A percentile compares a stretch with the other conserved stretches of the same genome.
These are phyloP conservation scores for Turritis glabra DNA, from an alignment of 345 rosid genomes.

Conservation along the genomic window DNA sequence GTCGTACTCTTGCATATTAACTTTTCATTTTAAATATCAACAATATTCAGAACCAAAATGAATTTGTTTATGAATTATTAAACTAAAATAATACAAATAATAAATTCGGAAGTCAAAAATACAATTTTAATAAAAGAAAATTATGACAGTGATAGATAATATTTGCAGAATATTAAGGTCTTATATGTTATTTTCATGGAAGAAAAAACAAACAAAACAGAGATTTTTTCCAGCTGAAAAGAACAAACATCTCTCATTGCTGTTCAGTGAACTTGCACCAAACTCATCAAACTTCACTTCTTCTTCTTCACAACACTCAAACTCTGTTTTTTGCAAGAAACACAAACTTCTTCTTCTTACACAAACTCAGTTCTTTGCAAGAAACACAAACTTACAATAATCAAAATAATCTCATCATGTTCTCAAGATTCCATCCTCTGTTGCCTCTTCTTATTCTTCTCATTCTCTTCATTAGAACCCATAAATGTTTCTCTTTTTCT, in stretches of 20 bases:
- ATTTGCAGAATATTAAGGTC: background rate
- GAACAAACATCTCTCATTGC: constrained; percentile 20
- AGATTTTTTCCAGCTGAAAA: constrained; percentile 28
- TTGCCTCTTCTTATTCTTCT: constrained; percentile 23
- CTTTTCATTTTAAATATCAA: background rate
- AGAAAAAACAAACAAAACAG: constrained; percentile 14
- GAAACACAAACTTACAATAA: background rate
- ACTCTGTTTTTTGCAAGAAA: background rate
- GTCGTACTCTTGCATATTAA: background rate
- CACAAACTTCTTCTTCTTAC: background rate
- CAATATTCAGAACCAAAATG: background rate
- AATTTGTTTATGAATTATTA: background rate
- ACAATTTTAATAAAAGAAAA: background rate
- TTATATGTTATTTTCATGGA: background rate
- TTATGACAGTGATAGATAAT: constrained; percentile 8
- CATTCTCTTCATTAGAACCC: constrained; percentile 29
- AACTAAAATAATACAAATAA: background rate
- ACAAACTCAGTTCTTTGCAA: background rate
- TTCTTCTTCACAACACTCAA: background rate
- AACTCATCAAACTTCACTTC: constrained; percentile 20
- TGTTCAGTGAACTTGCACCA: constrained; percentile 35
- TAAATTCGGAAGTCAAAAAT: background rate
- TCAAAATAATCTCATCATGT: constrained; percentile 12
- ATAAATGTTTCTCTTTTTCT: constrained; percentile 29
- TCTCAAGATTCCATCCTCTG: constrained; percentile 11